phyloP scores from a whole-genome alignment of 345 rosid species.

The Gossypioides kirkii region DNA sequence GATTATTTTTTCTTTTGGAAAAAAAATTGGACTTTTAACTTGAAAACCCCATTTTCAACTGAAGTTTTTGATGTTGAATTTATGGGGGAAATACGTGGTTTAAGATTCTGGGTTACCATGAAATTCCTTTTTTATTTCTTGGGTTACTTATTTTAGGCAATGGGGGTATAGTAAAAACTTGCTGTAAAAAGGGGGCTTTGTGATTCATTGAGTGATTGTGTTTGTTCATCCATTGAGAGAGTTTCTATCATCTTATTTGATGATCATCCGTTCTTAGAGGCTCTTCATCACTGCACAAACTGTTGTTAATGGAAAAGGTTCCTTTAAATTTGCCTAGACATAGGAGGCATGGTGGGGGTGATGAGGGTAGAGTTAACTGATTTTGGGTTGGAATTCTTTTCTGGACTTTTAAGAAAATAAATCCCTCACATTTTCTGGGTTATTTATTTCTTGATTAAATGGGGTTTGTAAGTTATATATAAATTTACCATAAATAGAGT shows the following conservation, averaged over 20 bases:
- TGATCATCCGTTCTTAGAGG: too few relatives aligned
- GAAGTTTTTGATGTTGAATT: too few relatives aligned
- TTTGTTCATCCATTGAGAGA: too few relatives aligned
- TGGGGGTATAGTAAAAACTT: too few relatives aligned
- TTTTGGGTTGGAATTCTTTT: not conserved
- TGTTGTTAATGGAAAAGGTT: too few relatives aligned
- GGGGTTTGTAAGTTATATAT: not conserved
- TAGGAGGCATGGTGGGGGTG: too few relatives aligned
- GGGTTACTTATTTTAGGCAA: not conserved
- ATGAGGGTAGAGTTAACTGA: not conserved
- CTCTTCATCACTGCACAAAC: too few relatives aligned
- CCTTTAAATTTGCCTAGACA: too few relatives aligned
- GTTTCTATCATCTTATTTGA: too few relatives aligned
- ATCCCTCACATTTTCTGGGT: not conserved
- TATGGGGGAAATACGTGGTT: not conserved
- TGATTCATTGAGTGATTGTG: too few relatives aligned
- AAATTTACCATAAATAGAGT: constrained; percentile 1
- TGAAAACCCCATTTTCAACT: not conserved
- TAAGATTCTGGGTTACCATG: not conserved
- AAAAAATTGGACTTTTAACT: not conserved
- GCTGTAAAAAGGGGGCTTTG: too few relatives aligned
- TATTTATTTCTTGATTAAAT: not conserved
- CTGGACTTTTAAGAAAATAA: not conserved
- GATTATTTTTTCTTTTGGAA: too few relatives aligned
- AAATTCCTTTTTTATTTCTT: not conserved